These are phyloP conservation scores for Yarrowia divulgata DNA, from an alignment of 805 yeast genomes.

Conservation along the genomic window DNA sequence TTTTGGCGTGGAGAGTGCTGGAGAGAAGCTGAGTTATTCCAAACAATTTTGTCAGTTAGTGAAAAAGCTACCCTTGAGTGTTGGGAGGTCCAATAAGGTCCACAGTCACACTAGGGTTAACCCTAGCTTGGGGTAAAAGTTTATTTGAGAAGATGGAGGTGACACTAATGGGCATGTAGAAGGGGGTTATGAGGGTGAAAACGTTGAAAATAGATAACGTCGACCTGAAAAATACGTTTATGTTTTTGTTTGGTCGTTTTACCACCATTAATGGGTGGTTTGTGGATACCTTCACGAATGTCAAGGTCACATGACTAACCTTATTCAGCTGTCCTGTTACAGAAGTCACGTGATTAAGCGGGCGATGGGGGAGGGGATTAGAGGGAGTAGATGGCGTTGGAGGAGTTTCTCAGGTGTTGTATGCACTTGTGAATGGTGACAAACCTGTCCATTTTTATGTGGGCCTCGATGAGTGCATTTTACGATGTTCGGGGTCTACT, in stretches of 20 bases:
- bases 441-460: no score
- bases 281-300: background rate
- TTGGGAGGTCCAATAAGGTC: constrained; percentile 2
- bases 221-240: no score
- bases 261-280: background rate
- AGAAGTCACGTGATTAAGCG: background rate
- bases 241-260: background rate
- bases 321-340: background rate
- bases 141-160: background rate
- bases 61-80: constrained; percentile 20
- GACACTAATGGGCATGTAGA: background rate
- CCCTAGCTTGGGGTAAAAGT: background rate
- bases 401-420: no score
- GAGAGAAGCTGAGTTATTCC: constrained; percentile 27
- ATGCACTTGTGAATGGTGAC: background rate
- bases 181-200: background rate
- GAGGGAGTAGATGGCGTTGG: background rate
- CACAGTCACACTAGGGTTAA: constrained; percentile 36
- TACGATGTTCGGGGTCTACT: background rate
- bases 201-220: background rate
- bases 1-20: constrained; percentile 27
- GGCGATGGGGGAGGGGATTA: background rate
- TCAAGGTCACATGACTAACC: constrained; percentile 9
- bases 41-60: constrained; percentile 4
- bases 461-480: no score